Percentiles rank a stretch among this genome's conserved stretches.
These are phyloP conservation scores for Saccharomyces hybrid DNA, from an alignment of 1,139 yeast species.

Conservation along the genomic window DNA sequence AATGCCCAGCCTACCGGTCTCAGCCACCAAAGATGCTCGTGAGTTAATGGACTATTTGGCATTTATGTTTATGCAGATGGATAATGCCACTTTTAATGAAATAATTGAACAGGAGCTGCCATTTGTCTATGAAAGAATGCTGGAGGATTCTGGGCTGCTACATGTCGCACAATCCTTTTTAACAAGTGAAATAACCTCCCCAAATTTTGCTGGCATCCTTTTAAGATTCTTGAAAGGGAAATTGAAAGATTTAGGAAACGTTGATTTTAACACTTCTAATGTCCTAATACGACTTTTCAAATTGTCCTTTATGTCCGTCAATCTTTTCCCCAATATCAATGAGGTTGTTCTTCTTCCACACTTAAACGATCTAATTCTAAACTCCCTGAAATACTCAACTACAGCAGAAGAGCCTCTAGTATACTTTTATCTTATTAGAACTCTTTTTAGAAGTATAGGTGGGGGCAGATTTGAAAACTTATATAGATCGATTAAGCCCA, in stretches of 20 bases:
- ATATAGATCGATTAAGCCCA: conserved; percentile 87
- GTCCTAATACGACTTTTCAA: conserved; percentile 81
- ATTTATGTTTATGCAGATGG: conserved; percentile 86
- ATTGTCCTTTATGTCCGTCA: conserved; percentile 91
- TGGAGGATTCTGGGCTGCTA: conserved; percentile 76
- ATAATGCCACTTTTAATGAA: conserved; percentile 93
- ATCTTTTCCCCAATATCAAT: conserved; percentile 77
- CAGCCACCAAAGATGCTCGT: conserved; percentile 86
- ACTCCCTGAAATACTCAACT: conserved; percentile 72
- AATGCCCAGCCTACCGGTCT: conserved; percentile 74
- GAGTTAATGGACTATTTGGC: conserved; percentile 95
- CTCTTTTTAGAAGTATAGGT: conserved; percentile 86
- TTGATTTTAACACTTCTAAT: conserved; percentile 69
- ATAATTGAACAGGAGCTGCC: conserved; percentile 77
- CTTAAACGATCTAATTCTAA: conserved; percentile 69
- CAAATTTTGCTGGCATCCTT: conserved; percentile 84
- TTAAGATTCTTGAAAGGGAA: conserved; percentile 68
- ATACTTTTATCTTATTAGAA: conserved; percentile 79
- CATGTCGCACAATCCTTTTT: conserved; percentile 91
- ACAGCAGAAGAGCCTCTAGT: conserved; percentile 89
- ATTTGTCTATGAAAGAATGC: conserved; percentile 68
- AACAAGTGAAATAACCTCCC: conserved; percentile 88
- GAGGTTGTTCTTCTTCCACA: conserved; percentile 86
- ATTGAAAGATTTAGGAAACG: conserved; percentile 71
- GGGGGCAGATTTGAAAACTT: conserved; percentile 92